These are phyloP conservation scores for Verticillium alfalfae DNA, from an alignment of 2,329 filamentous ascomycete species.

Conservation along the genomic window DNA sequence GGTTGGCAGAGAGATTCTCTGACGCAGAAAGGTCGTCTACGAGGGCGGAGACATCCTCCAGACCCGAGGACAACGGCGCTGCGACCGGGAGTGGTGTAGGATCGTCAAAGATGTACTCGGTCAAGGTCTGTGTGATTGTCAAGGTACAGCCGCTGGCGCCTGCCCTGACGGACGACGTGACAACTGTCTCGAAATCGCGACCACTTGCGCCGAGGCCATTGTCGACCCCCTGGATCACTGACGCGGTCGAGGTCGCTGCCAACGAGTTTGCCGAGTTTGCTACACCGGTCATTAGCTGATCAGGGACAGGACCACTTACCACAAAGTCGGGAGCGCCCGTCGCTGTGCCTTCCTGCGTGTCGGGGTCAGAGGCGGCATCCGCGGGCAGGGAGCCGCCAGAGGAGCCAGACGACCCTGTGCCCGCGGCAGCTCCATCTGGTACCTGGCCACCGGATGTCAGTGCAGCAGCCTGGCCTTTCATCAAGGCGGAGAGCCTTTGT, in stretches of 20 bases:
- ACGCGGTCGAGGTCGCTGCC: not conserved
- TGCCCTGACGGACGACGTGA: constrained; percentile 3
- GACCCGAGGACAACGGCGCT: not conserved
- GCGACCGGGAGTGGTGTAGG: not conserved
- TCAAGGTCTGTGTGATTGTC: constrained; percentile 11
- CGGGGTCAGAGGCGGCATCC: not conserved
- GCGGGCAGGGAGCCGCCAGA: not conserved
- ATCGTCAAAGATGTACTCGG: constrained; percentile 8
- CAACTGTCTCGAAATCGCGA: constrained; percentile 3
- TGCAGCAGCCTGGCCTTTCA: not conserved
- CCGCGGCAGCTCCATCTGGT: not conserved
- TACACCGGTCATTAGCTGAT: not conserved
- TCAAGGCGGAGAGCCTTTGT: constrained; percentile 1
- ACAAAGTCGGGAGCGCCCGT: not conserved
- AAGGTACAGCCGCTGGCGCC: constrained; percentile 7
- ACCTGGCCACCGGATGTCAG: not conserved
- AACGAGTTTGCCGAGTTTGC: not conserved
- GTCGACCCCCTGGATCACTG: not conserved
- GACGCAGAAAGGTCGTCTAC: not conserved
- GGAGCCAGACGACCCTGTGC: not conserved
- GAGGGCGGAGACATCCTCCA: not conserved
- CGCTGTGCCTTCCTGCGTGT: not conserved
- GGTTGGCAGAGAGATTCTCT: not conserved
- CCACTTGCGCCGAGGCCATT: not conserved
- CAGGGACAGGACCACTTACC: not conserved